Conservation (phyloP, 2,329 filamentous ascomycete genomes). For the Fusarium udum region DNA sequence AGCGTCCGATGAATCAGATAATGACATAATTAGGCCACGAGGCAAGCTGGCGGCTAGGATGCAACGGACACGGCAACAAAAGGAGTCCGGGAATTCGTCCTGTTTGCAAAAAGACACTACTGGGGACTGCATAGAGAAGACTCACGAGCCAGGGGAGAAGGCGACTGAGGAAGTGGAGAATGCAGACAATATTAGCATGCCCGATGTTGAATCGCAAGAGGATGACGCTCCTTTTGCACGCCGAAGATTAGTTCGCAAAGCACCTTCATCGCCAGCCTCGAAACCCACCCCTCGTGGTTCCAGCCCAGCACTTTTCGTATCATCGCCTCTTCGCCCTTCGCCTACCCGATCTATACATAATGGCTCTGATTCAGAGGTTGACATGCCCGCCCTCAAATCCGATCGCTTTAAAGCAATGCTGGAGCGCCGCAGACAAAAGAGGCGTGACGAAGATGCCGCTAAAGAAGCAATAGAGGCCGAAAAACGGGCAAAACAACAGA, state of each 20-base stretch:
- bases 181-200: slow-evolving; percentile 42
- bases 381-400: slow-evolving; percentile 59
- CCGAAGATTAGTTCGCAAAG: slow-evolving; percentile 52
- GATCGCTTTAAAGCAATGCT: slow-evolving; percentile 77
- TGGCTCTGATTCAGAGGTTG: slow-evolving; percentile 57
- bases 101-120: slow-evolving; percentile 44
- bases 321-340: slow-evolving; percentile 56
- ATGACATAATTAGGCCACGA: slow-evolving; percentile 58
- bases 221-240: slow-evolving; percentile 54
- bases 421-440: slow-evolving; percentile 76
- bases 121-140: slow-evolving; percentile 55
- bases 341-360: slow-evolving; percentile 44
- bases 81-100: background rate
- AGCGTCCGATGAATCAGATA: slow-evolving; percentile 56
- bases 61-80: slow-evolving; percentile 51
- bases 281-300: slow-evolving; percentile 40
- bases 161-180: slow-evolving; percentile 33
- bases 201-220: slow-evolving; percentile 51
- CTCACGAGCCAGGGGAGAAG: slow-evolving; percentile 49
- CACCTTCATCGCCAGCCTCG: slow-evolving; percentile 47
- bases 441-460: slow-evolving; percentile 71
- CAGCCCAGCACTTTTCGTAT: slow-evolving; percentile 64
- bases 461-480: slow-evolving; percentile 60
- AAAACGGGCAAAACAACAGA: slow-evolving; percentile 50
- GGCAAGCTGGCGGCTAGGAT: slow-evolving; percentile 73